phyloP scores from a whole-genome alignment of 2,329 filamentous ascomycete species.

The Cercospora brassicicola region DNA sequence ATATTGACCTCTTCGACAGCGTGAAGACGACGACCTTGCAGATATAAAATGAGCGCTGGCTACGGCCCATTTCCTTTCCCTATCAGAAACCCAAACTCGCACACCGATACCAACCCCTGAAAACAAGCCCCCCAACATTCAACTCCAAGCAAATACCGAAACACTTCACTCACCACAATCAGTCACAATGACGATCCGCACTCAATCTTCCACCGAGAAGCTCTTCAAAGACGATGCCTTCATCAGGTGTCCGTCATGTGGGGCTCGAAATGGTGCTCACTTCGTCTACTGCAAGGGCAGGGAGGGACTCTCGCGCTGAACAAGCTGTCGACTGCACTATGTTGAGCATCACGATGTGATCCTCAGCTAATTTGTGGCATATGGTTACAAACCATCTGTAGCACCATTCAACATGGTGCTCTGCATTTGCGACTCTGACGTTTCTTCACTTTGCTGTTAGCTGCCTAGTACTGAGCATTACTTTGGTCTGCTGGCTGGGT shows the following conservation, averaged over 20 bases:
- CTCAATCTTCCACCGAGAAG: not conserved
- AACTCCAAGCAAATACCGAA: not conserved
- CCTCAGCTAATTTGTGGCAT: not conserved
- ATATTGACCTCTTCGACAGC: not conserved
- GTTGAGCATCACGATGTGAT: not conserved
- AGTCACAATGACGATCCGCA: not conserved
- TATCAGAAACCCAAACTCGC: not conserved
- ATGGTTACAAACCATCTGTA: not conserved
- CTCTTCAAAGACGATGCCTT: constrained; percentile 11
- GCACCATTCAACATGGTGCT: not conserved
- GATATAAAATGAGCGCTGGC: not conserved
- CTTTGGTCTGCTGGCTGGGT: not conserved
- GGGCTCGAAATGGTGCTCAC: constrained; percentile 9
- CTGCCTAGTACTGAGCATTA: not conserved
- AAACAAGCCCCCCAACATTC: not conserved
- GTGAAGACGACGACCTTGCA: not conserved
- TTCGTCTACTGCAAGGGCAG: constrained; percentile 9
- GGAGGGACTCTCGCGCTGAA: not conserved
- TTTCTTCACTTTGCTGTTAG: not conserved
- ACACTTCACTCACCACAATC: not conserved
- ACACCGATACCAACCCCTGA: not conserved
- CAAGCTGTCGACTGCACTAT: not conserved
- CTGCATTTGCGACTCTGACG: not conserved
- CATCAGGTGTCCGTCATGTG: constrained; percentile 11
- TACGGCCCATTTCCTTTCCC: not conserved